Percentiles rank a stretch among this genome's conserved stretches.
Conservation (phyloP, 176 grass and related monocot species). For the Cenchrus americanus region DNA sequence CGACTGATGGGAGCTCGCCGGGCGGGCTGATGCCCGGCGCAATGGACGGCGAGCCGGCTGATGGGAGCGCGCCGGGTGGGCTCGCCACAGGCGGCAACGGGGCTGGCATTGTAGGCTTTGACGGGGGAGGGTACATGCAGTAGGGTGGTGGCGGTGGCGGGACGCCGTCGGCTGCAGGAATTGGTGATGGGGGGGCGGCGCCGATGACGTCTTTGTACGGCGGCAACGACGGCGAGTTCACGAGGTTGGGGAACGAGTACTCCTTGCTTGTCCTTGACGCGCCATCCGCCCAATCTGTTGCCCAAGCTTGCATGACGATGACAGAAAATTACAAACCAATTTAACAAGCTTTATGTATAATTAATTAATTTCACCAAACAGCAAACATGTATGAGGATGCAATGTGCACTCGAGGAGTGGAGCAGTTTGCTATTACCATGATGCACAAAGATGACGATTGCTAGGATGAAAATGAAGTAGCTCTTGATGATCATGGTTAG, state of each 20-base stretch:
- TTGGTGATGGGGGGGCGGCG: neutral
- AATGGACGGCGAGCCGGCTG: neutral
- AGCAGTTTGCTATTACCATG: slow-evolving; percentile 8
- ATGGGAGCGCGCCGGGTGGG: neutral
- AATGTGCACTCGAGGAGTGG: neutral
- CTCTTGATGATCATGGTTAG: slow-evolving; percentile 33
- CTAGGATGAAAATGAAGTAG: slow-evolving; percentile 14
- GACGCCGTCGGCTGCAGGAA: slow-evolving; percentile 11
- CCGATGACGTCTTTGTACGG: slow-evolving; percentile 43
- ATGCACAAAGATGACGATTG: slow-evolving; percentile 20
- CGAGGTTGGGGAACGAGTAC: slow-evolving; percentile 9
- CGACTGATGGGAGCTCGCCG: neutral
- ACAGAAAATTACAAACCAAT: neutral
- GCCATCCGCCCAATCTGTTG: slow-evolving; percentile 21
- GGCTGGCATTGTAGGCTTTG: slow-evolving; percentile 32
- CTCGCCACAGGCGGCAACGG: slow-evolving; percentile 12
- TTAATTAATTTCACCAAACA: neutral
- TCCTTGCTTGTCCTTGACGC: neutral
- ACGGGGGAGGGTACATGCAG: slow-evolving; percentile 36
- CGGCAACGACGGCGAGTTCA: slow-evolving; percentile 36
- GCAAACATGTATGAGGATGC: neutral
- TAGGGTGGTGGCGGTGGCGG: slow-evolving; percentile 6
- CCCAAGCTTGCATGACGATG: neutral
- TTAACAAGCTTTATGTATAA: neutral
- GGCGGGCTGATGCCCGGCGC: slow-evolving; percentile 17